Evolutionary conservation across 331 rosid species (phyloP).

Genomic region (Malus hybrid): DNA sequence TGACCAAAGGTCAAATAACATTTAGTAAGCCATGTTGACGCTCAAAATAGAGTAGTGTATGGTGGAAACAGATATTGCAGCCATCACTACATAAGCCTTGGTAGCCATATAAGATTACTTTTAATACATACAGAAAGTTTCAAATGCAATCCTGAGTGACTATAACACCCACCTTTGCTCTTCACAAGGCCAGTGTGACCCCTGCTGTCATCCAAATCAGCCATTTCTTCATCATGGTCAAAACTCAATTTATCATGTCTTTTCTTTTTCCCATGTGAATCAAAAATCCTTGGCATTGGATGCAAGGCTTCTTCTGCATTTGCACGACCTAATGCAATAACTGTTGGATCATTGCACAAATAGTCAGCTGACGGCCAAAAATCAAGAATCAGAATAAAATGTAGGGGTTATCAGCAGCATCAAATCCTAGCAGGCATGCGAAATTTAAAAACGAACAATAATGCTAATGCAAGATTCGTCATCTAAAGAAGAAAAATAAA

Average conservation of each 20-base stretch:
- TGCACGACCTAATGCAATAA: constrained; percentile 78
- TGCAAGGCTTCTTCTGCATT: constrained; percentile 89
- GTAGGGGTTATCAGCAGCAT: not conserved
- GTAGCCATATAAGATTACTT: not conserved
- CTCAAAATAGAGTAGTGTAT: not conserved
- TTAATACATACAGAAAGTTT: not conserved
- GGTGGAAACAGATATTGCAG: not conserved
- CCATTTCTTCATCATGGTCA: constrained; percentile 24
- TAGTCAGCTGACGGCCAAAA: constrained; percentile 20
- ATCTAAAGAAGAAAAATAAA: not conserved
- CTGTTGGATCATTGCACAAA: constrained; percentile 39
- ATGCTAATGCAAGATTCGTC: not conserved
- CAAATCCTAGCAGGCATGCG: too few relatives aligned
- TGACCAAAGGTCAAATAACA: not conserved
- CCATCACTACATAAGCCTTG: not conserved
- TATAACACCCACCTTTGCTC: constrained; percentile 36
- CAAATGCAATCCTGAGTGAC: not conserved
- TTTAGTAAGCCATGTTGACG: not conserved
- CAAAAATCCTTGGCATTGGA: constrained; percentile 67
- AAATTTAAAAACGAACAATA: not conserved
- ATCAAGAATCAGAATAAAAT: constrained; percentile 1
- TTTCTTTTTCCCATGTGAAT: constrained; percentile 38
- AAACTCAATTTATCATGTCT: constrained; percentile 22
- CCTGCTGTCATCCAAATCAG: constrained; percentile 19
- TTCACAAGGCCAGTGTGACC: constrained; percentile 25